A percentile compares a stretch with the other conserved stretches of the same genome.
phyloP scores from a whole-genome alignment of 441 rosid species.

The Cnidoscolus chayamansa region DNA sequence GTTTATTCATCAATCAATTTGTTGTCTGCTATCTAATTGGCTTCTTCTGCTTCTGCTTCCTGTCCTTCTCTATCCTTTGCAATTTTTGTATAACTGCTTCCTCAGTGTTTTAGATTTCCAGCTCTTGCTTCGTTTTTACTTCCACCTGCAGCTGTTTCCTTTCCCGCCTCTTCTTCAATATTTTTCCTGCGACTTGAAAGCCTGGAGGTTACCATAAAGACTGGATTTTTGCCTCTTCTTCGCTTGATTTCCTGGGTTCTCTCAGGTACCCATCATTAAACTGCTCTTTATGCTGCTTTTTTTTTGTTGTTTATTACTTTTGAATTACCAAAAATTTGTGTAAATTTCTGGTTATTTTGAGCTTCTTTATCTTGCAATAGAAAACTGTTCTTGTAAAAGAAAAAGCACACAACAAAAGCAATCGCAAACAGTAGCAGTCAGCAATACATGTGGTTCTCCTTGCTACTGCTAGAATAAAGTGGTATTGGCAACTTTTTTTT shows the following conservation, averaged over 20 bases:
- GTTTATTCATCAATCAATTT: conserved; percentile 1
- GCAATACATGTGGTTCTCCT: conserved; percentile 19
- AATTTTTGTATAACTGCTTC: conserved; percentile 8
- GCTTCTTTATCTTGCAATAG: background rate
- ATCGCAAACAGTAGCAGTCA: conserved; percentile 18
- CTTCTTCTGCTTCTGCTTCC: background rate
- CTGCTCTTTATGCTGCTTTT: background rate
- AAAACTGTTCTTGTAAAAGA: background rate
- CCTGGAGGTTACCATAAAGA: conserved; percentile 18
- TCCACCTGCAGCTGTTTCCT: conserved; percentile 4
- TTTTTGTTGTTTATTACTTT: background rate
- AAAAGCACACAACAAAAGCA: background rate
- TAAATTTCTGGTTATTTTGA: conserved; percentile 1
- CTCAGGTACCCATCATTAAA: conserved; percentile 33
- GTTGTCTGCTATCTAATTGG: conserved; percentile 25
- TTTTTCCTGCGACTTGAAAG: conserved; percentile 21
- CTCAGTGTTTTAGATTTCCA: conserved; percentile 5
- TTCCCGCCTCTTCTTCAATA: conserved; percentile 14
- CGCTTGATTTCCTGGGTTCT: conserved; percentile 28
- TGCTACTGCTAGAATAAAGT: conserved; percentile 7
- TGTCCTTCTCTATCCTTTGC: conserved; percentile 4
- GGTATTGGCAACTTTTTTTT: conserved; percentile 16
- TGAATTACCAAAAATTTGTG: background rate
- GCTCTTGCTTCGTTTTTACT: conserved; percentile 23
- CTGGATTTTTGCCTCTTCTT: conserved; percentile 24